These are phyloP conservation scores for Lasiosphaeria ovina DNA, from an alignment of 495 filamentous ascomycete genomes.

Conservation along the genomic window DNA sequence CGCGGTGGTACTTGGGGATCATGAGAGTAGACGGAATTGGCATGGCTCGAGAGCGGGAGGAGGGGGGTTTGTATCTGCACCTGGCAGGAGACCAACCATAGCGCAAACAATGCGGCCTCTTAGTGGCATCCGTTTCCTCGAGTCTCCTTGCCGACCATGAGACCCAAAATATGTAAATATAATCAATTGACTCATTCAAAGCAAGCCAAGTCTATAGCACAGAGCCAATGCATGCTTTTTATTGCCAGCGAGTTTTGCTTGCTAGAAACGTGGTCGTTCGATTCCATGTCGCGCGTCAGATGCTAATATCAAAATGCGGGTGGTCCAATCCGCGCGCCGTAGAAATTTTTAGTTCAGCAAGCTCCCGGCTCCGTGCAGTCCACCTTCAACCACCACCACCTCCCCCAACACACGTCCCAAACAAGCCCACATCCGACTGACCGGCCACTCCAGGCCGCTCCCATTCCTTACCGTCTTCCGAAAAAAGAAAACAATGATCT, in stretches of 20 bases:
- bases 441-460: constrained; percentile 8
- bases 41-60: not conserved
- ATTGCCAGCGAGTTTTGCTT: not conserved
- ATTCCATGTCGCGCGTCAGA: not conserved
- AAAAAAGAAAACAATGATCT: constrained; percentile 40
- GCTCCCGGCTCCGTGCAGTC: constrained; percentile 2
- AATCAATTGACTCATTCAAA: constrained; percentile 7
- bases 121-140: not conserved
- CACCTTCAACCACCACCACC: not conserved
- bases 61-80: not conserved
- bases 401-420: not conserved
- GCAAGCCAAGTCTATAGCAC: not conserved
- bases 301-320: constrained; percentile 21
- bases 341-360: constrained; percentile 45
- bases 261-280: not conserved
- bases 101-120: too few species aligned
- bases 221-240: not conserved
- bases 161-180: constrained; percentile 4
- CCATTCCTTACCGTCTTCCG: not conserved
- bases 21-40: not conserved
- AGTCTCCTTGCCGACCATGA: not conserved
- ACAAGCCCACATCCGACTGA: constrained; percentile 1
- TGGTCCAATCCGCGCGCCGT: constrained; percentile 24
- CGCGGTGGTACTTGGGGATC: not conserved
- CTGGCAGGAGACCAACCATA: not conserved